Percentiles rank a stretch among this genome's conserved stretches.
phyloP scores from a whole-genome alignment of 805 yeast genomes.

The Yamadazyma scolyti region DNA sequence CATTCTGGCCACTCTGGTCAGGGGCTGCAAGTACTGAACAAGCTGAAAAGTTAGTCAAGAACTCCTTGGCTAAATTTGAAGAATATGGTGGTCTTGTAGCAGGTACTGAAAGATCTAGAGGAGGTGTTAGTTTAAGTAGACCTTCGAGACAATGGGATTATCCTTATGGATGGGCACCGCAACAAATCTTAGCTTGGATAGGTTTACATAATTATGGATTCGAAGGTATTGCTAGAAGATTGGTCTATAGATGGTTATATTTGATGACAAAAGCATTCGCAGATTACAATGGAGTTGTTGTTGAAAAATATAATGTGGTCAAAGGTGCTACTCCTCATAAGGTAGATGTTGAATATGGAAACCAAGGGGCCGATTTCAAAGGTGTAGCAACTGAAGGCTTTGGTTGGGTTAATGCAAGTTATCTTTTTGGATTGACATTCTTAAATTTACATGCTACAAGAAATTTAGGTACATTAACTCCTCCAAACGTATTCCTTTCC shows the following conservation, averaged over 20 bases:
- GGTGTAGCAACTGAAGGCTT: slow-evolving; percentile 96
- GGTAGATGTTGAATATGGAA: slow-evolving; percentile 95
- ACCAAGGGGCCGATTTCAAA: slow-evolving; percentile 88
- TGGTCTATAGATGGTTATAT: slow-evolving; percentile 85
- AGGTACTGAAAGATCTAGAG: slow-evolving; percentile 73
- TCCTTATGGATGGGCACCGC: slow-evolving; percentile 99
- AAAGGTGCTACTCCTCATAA: slow-evolving; percentile 79
- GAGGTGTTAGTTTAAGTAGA: slow-evolving; percentile 60
- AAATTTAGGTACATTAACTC: slow-evolving; percentile 75
- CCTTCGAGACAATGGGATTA: slow-evolving; percentile 98
- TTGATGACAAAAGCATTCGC: slow-evolving; percentile 88
- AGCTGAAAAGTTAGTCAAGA: slow-evolving; percentile 57
- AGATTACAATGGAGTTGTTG: slow-evolving; percentile 90
- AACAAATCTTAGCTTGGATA: slow-evolving; percentile 90
- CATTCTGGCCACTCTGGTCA: slow-evolving; percentile 92
- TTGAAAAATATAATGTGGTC: slow-evolving; percentile 91
- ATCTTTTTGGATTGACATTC: slow-evolving; percentile 64
- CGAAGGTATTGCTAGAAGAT: slow-evolving; percentile 57
- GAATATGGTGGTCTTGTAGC: slow-evolving; percentile 86
- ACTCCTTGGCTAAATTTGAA: slow-evolving; percentile 68
- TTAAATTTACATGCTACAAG: slow-evolving; percentile 65
- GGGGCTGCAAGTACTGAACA: slow-evolving; percentile 62
- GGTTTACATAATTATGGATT: slow-evolving; percentile 77
- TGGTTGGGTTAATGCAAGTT: slow-evolving; percentile 97
- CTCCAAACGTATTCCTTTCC: slow-evolving; percentile 61